Conservation (phyloP, 139 green algal species). For the Chlamydomonas applanata region DNA sequence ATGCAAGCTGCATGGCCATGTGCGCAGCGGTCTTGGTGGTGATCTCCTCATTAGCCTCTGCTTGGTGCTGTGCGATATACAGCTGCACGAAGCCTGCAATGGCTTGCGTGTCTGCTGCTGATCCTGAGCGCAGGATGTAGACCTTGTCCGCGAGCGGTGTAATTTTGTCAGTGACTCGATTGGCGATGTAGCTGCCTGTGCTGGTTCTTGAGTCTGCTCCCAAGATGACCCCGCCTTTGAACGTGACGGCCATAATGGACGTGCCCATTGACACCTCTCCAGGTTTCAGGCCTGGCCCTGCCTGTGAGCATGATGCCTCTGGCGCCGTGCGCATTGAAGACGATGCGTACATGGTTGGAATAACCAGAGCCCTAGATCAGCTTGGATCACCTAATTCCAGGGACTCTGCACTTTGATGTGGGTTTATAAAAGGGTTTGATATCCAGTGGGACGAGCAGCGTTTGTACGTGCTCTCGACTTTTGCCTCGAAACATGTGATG, state of each 20-base stretch:
- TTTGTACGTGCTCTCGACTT: too few species aligned
- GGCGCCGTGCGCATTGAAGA: not conserved
- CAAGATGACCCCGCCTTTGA: conserved; percentile 85
- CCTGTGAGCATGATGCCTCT: not conserved
- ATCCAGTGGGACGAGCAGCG: too few species aligned
- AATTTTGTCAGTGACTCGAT: conserved; percentile 87
- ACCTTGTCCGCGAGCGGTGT: conserved; percentile 59
- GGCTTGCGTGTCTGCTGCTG: conserved; percentile 58
- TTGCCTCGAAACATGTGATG: too few species aligned
- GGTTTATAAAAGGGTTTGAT: too few species aligned
- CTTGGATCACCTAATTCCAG: too few species aligned
- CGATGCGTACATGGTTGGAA: not conserved
- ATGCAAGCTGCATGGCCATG: conserved; percentile 74
- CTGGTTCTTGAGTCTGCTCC: conserved; percentile 76
- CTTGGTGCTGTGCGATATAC: conserved; percentile 64
- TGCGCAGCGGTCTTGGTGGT: conserved; percentile 78
- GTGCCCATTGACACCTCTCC: conserved; percentile 59
- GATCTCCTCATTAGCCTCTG: conserved; percentile 65
- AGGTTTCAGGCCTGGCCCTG: not conserved
- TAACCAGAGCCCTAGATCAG: too few species aligned
- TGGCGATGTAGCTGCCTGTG: conserved; percentile 89
- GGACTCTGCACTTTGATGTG: too few species aligned
- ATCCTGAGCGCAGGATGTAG: conserved; percentile 56
- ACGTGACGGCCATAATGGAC: conserved; percentile 89
- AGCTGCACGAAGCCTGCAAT: conserved; percentile 60